Conservation (phyloP, 2,329 filamentous ascomycete genomes). For the Colletotrichum shisoi region DNA sequence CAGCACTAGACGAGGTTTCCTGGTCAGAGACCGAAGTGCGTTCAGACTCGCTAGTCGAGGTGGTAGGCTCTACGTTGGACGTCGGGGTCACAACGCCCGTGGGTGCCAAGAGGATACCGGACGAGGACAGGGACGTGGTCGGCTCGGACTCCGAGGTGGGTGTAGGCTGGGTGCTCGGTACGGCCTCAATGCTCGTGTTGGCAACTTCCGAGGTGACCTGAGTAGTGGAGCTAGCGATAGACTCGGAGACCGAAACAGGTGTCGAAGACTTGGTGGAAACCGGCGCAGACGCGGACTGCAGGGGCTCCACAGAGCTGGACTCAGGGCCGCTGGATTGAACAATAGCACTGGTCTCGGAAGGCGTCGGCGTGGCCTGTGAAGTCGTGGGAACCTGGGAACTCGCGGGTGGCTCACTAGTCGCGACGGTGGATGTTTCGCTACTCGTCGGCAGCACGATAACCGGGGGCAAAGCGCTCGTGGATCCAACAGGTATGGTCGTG, state of each 20-base stretch:
- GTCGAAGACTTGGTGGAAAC: background rate
- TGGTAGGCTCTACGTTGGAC: slow-evolving; percentile 15
- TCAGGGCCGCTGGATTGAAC: slow-evolving; percentile 1
- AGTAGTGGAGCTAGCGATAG: slow-evolving; percentile 11
- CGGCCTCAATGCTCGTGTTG: slow-evolving; percentile 14
- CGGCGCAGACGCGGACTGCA: background rate
- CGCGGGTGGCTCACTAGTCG: slow-evolving; percentile 14
- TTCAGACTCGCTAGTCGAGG: slow-evolving; percentile 6
- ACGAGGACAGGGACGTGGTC: slow-evolving; percentile 31
- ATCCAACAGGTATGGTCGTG: slow-evolving; percentile 22
- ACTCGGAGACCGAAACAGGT: background rate
- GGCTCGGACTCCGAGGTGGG: slow-evolving; percentile 12
- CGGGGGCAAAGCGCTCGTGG: slow-evolving; percentile 36
- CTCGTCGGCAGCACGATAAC: slow-evolving; percentile 39
- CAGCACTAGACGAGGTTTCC: slow-evolving; percentile 3
- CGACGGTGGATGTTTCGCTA: slow-evolving; percentile 12
- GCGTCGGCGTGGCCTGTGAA: slow-evolving; percentile 28
- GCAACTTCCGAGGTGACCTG: slow-evolving; percentile 27
- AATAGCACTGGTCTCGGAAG: slow-evolving; percentile 28
- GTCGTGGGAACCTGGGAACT: slow-evolving; percentile 13
- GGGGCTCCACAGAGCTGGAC: background rate
- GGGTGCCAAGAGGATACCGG: slow-evolving; percentile 46
- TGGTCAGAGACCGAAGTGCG: slow-evolving; percentile 7
- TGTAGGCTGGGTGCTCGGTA: slow-evolving; percentile 1
- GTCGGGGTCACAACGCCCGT: slow-evolving; percentile 46